Evolutionary conservation across 495 filamentous ascomycete genomes (phyloP).

Genomic region (Cercophora scortea): DNA sequence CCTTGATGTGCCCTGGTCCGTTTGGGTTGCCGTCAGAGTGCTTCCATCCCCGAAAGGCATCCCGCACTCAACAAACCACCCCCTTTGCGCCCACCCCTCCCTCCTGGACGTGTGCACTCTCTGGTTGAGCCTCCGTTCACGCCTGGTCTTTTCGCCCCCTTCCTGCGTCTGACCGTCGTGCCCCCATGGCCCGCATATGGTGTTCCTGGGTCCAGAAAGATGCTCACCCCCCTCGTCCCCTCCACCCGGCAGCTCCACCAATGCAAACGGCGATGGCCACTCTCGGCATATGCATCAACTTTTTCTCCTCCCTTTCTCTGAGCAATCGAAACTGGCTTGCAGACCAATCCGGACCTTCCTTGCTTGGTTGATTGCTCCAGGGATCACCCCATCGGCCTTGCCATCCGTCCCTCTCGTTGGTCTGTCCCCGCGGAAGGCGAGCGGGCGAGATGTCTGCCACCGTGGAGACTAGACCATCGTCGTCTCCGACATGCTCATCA

Average conservation of each 20-base stretch:
- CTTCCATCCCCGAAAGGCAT: slow-evolving; percentile 11
- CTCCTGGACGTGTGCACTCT: slow-evolving; percentile 11
- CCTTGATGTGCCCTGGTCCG: slow-evolving; percentile 6
- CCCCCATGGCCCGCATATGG: slow-evolving; percentile 20
- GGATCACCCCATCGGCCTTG: slow-evolving; percentile 29
- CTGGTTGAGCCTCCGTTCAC: slow-evolving; percentile 24
- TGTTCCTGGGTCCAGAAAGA: slow-evolving; percentile 15
- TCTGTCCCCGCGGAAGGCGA: slow-evolving; percentile 45
- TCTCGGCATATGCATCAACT: slow-evolving; percentile 29
- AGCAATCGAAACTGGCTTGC: slow-evolving; percentile 34
- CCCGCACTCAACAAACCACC: slow-evolving; percentile 2
- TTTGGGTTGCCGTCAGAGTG: slow-evolving; percentile 8
- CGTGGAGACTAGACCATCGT: slow-evolving; percentile 18
- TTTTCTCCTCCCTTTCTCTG: slow-evolving; percentile 31
- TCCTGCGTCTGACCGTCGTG: slow-evolving; percentile 11
- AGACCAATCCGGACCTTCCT: slow-evolving; percentile 30
- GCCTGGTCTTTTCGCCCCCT: slow-evolving; percentile 15
- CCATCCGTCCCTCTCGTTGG: slow-evolving; percentile 26
- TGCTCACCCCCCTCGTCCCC: slow-evolving; percentile 13
- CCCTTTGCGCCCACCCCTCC: slow-evolving; percentile 17
- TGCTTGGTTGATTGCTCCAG: slow-evolving; percentile 22
- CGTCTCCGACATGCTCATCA: slow-evolving; percentile 28
- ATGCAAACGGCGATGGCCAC: slow-evolving; percentile 26
- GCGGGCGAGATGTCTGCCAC: slow-evolving; percentile 30
- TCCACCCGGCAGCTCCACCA: slow-evolving; percentile 18